Evolutionary conservation across 176 grass and related monocot genomes (phyloP), one percentile per base, ranked within the genome.

Genomic region (Carex kokanica): DNA sequence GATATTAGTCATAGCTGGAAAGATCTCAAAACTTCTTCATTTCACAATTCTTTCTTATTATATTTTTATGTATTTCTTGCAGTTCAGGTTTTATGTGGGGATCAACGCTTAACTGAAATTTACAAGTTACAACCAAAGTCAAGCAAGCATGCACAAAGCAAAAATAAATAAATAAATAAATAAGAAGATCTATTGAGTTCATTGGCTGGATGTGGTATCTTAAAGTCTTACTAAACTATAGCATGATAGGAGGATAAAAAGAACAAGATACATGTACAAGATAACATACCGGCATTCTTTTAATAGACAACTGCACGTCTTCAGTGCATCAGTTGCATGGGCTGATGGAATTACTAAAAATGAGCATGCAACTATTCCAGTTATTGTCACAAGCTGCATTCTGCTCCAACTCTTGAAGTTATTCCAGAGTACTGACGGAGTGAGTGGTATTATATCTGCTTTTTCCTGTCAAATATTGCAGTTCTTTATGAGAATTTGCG

Each of bases 231-330:
- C 18, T 20, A 72, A 59, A 57, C 16, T 59, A 2, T 47, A 8
- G 60, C 21, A 60, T 57, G 5, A 38, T 81, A 54, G 32, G 49
- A 21, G 41, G 81, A 27, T 49, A 18, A 60, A 54, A 17, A 15
- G 54, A 52, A 79, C 7, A 8, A 9, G 13, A 9, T 45, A 45
- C 43, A 9, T 24, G 70, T 31, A 78, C 12, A 74, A 56, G 25
- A 88, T 16, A 25, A 43, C 66, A 62, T 86, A 95, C 96, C 93
- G 92, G 91, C 96, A 99, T 74, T 99, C 96, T 83, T 99, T 99
- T 11, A 99, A 87, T n/a, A 99, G 85, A 82, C 96, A 99, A 69
- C 89, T 78, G 60, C 93, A 99, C 56, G 96, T 99, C 93, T 99
- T 99, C 52, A 99, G 91, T 62, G 96, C 73, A 43, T 99, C 96